Base-by-base conservation (phyloP, 2,329 filamentous ascomycete species). In the Aspergillus floridensis region DNA sequence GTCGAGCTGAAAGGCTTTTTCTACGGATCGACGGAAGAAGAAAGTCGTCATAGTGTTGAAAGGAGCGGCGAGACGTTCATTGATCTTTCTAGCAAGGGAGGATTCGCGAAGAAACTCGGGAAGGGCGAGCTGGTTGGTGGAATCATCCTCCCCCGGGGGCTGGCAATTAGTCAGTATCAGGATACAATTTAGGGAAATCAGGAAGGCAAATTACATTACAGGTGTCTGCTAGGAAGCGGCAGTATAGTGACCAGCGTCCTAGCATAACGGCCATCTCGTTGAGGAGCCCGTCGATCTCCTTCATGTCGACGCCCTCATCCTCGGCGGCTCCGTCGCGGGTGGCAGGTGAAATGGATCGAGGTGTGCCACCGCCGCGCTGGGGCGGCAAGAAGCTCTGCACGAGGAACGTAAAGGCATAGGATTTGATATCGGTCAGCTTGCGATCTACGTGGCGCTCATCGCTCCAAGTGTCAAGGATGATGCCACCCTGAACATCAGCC, bases 1-100 rank as follows among this genome's bases (percentile, higher is more conserved):
- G 72, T 99, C 95, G 49, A 99, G 81, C 74, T 99, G 93, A 75
- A 99, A 99, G 0, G 95, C 92, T 75, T 97, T 98, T 72, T 99
- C 95, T 2, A 99, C 93, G 0, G 93, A 96, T 52, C 95, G 86
- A 6, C 96, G 88, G 79, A 97, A 93, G 84, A 97, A 98, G 79
- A 99, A 99, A 1, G 89, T 95, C 2, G 92, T 92, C 88, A 99
- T 93, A 59, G 85, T 79, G 71, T 96, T 96, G 80, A 97, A 98
- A 0, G 95, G 92, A 2, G 84, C 84, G 11, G 88, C 83, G 1
- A 99, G 83, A 60, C 88, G 88, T 54, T 86, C 84, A 0, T 85
- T 83, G 4, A 97, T 84, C 73, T 98, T 98, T 63, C 85, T 87
- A 67, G 86, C 84, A 21, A 99, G 82, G 57, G 91, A 90, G 53